These are phyloP conservation scores for Xanthoconium separans DNA, from an alignment of 1,284 basidiomycete species.

Conservation along the genomic window DNA sequence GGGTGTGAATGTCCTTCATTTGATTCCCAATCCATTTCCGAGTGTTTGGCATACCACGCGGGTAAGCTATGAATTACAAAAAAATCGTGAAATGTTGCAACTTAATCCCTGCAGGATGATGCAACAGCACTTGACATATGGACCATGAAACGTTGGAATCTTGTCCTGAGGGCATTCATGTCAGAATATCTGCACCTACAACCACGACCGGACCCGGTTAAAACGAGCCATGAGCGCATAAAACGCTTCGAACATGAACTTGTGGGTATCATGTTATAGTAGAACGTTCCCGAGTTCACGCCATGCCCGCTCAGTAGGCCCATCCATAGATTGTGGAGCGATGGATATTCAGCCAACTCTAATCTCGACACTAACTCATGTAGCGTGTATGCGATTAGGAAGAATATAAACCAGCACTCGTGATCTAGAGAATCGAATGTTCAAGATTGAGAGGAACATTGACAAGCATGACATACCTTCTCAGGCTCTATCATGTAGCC, in stretches of 20 bases:
- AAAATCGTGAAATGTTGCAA: not conserved
- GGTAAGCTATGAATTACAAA: constrained; percentile 42
- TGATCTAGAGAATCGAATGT: not conserved
- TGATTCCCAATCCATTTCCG: constrained; percentile 92
- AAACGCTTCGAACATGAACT: constrained; percentile 27
- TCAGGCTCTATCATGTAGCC: constrained; percentile 14
- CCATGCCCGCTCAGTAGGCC: constrained; percentile 23
- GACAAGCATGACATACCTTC: not conserved
- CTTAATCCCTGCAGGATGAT: constrained; percentile 67
- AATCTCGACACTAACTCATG: not conserved
- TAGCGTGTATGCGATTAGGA: constrained; percentile 3
- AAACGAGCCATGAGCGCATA: constrained; percentile 7
- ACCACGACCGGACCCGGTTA: constrained; percentile 33
- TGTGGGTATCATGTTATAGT: constrained; percentile 18
- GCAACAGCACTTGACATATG: constrained; percentile 81
- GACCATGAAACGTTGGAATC: constrained; percentile 88
- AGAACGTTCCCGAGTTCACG: constrained; percentile 1
- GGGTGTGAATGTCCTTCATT: constrained; percentile 89
- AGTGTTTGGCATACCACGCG: constrained; percentile 84
- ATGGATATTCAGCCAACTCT: not conserved
- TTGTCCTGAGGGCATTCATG: constrained; percentile 85
- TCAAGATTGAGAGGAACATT: not conserved
- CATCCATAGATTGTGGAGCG: not conserved
- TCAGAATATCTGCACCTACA: constrained; percentile 86
- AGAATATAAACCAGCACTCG: not conserved